Conservation (phyloP, 805 yeast genomes). For the Zygoascus bituminiphila region DNA sequence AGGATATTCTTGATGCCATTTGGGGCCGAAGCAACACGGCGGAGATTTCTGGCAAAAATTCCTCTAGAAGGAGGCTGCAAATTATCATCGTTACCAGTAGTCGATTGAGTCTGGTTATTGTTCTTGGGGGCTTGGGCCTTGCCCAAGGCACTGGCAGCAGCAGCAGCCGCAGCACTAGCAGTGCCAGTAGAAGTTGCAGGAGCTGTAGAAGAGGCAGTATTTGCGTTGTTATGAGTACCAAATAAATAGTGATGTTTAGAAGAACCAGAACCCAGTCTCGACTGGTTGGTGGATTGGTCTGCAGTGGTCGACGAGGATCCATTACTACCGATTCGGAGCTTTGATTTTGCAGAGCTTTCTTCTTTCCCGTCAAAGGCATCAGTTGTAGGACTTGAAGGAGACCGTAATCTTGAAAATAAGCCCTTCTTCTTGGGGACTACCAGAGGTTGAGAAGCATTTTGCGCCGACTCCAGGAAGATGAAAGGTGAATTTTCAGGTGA, state of each 20-base stretch:
- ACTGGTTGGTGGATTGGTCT: neutral
- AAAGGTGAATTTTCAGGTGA: conserved; percentile 1
- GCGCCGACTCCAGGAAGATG: neutral
- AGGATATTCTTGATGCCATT: conserved; percentile 39
- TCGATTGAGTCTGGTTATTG: neutral
- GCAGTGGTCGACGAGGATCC: neutral
- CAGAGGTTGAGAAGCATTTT: neutral
- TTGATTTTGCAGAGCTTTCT: neutral
- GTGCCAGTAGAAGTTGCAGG: neutral
- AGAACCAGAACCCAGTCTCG: neutral
- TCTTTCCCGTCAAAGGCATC: conserved; percentile 8
- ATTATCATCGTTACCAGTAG: neutral
- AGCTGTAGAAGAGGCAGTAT: no score
- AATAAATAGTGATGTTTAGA: conserved; percentile 1
- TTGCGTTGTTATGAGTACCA: neutral
- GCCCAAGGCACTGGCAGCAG: neutral
- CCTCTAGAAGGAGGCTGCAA: conserved; percentile 20
- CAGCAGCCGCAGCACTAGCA: neutral
- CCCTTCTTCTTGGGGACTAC: neutral
- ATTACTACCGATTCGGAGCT: neutral
- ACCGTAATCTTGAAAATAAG: conserved; percentile 12
- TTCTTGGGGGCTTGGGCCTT: neutral
- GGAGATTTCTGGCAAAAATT: conserved; percentile 30
- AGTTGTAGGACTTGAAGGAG: conserved; percentile 25
- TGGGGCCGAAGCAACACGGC: conserved; percentile 85